Percentiles rank a stretch among this genome's conserved stretches.
Evolutionary conservation across 805 yeast species (phyloP).

Genomic region (Candida saitoana): DNA sequence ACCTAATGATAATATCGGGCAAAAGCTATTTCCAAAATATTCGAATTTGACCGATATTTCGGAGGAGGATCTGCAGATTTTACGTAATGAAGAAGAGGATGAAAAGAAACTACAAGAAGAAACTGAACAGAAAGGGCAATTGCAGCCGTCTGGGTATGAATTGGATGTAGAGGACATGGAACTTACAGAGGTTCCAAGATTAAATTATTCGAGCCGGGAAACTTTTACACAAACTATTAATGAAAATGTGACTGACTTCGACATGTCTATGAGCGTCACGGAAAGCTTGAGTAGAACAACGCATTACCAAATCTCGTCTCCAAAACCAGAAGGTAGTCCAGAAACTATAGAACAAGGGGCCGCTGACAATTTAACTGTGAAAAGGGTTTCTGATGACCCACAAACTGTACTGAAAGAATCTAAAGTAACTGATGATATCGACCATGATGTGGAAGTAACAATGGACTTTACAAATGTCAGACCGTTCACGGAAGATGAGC

Average conservation of each 20-base stretch:
- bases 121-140: background rate
- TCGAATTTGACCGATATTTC: background rate
- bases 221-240: background rate
- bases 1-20: background rate
- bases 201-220: background rate
- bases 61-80: background rate
- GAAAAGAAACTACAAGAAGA: background rate
- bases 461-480: constrained; percentile 14
- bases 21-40: background rate
- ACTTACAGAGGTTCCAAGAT: constrained; percentile 13
- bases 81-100: background rate
- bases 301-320: background rate
- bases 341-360: background rate
- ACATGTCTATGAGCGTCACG: constrained; percentile 7
- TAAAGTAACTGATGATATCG: background rate
- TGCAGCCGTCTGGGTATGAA: background rate
- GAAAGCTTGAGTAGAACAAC: constrained; percentile 1
- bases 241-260: background rate
- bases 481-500: background rate
- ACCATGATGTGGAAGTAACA: constrained; percentile 9
- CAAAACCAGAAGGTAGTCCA: constrained; percentile 1
- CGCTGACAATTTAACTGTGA: background rate
- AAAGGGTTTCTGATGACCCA: no score
- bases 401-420: background rate
- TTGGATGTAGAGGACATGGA: constrained; percentile 18